phyloP scores from a whole-genome alignment of 1,284 basidiomycete species.

The Thecaphora thlaspeos region DNA sequence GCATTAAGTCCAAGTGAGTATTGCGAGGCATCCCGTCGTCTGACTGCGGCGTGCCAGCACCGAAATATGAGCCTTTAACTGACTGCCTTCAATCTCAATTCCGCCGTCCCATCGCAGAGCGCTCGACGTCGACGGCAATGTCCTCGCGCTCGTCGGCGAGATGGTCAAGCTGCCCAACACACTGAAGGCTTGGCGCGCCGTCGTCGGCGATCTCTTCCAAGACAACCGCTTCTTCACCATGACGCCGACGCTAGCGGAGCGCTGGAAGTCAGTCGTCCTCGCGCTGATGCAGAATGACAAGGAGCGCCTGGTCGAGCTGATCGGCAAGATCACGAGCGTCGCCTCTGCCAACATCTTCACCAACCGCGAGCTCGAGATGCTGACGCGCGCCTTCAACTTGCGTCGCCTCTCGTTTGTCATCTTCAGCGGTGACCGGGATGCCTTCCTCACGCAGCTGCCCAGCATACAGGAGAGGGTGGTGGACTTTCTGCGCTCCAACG shows the following conservation, averaged over 20 bases:
- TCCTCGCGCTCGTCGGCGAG: constrained; percentile 68
- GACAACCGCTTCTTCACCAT: constrained; percentile 85
- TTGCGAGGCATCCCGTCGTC: background rate
- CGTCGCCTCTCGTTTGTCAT: constrained; percentile 82
- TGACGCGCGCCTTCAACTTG: constrained; percentile 81
- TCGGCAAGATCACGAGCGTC: constrained; percentile 63
- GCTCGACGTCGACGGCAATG: constrained; percentile 60
- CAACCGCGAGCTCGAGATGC: constrained; percentile 89
- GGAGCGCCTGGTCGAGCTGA: constrained; percentile 77
- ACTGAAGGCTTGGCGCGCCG: constrained; percentile 79
- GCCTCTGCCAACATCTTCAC: constrained; percentile 94
- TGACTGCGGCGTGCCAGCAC: too few relatives aligned
- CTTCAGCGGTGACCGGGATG: constrained; percentile 81
- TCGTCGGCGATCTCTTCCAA: constrained; percentile 76
- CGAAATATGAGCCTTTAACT: too few relatives aligned
- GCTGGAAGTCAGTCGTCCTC: constrained; percentile 78
- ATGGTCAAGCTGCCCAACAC: constrained; percentile 76
- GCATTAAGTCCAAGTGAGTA: constrained; percentile 60
- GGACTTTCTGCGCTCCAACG: constrained; percentile 76
- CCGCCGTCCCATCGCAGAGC: constrained; percentile 20
- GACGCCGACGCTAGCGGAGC: constrained; percentile 63
- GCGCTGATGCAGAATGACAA: constrained; percentile 82
- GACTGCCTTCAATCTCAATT: too few relatives aligned
- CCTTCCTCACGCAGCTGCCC: constrained; percentile 84
- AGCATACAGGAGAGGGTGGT: constrained; percentile 94